Conservation (phyloP, 768 basidiomycete genomes). For the Peribolospora baueri region DNA sequence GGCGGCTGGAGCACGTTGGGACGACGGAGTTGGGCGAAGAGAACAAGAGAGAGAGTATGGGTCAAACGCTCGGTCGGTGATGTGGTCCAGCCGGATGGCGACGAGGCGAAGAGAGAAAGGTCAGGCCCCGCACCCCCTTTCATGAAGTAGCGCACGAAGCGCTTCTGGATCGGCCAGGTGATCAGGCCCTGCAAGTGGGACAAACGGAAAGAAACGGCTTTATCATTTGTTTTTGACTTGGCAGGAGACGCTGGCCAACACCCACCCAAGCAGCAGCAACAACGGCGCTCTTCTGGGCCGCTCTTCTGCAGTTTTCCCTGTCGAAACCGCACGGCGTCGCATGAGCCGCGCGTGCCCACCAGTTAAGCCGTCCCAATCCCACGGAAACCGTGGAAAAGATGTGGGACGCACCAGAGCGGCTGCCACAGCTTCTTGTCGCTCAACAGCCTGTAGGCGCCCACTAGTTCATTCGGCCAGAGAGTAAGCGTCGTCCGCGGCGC, state of each 20-base stretch:
- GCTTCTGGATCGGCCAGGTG: neutral
- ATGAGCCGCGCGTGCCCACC: neutral
- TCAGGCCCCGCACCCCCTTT: neutral
- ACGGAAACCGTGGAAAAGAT: neutral
- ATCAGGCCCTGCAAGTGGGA: neutral
- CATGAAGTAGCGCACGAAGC: constrained; percentile 1
- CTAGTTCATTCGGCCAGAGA: neutral
- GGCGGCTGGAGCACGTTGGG: neutral
- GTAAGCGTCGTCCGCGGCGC: neutral
- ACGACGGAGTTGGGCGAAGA: neutral
- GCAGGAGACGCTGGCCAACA: neutral
- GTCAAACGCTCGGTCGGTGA: neutral
- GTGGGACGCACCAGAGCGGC: constrained; percentile 8
- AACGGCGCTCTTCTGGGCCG: neutral
- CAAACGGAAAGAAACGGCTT: neutral
- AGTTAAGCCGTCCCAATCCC: neutral
- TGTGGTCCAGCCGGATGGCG: neutral
- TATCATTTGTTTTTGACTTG: neutral
- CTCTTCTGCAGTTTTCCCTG: neutral
- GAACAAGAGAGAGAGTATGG: neutral
- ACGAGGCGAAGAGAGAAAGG: neutral
- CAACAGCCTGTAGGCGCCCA: constrained; percentile 10
- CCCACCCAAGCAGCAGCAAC: neutral
- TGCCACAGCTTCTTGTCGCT: constrained; percentile 2
- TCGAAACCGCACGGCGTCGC: neutral